Conservation (phyloP, 495 filamentous ascomycete species). For the Penicillium odoratum region DNA sequence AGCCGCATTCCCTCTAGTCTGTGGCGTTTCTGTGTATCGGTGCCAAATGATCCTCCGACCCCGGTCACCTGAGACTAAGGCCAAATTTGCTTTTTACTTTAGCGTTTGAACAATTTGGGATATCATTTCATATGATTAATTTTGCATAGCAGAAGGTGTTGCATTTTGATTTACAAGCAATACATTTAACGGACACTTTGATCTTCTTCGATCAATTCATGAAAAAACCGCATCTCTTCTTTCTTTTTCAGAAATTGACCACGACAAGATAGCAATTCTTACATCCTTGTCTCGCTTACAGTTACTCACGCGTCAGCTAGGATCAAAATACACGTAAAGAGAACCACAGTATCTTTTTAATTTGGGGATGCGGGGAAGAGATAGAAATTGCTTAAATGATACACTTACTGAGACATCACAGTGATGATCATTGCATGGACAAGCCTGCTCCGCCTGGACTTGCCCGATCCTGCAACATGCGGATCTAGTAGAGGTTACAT, state of each 20-base stretch:
- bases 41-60: constrained; percentile 12
- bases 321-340: neutral
- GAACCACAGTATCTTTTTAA: neutral
- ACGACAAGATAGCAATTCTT: too few species aligned
- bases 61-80: neutral
- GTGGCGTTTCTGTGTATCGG: constrained; percentile 7
- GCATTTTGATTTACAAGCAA: neutral
- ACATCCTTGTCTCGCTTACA: neutral
- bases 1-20: neutral
- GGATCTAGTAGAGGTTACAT: constrained; percentile 14
- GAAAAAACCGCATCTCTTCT: neutral
- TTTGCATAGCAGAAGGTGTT: constrained; percentile 31
- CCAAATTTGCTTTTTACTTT: neutral
- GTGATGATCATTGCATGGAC: constrained; percentile 6
- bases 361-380: neutral
- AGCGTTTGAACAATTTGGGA: constrained; percentile 15
- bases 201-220: neutral
- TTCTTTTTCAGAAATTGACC: too few species aligned
- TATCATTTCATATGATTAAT: constrained; percentile 11
- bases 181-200: neutral
- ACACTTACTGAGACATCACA: neutral
- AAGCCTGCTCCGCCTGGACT: constrained; percentile 12
- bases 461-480: constrained; percentile 13
- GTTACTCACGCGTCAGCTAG: neutral
- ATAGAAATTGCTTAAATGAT: neutral